These are phyloP conservation scores for Diaporthe citriasiana DNA, from an alignment of 2,329 filamentous ascomycete genomes.

Conservation along the genomic window DNA sequence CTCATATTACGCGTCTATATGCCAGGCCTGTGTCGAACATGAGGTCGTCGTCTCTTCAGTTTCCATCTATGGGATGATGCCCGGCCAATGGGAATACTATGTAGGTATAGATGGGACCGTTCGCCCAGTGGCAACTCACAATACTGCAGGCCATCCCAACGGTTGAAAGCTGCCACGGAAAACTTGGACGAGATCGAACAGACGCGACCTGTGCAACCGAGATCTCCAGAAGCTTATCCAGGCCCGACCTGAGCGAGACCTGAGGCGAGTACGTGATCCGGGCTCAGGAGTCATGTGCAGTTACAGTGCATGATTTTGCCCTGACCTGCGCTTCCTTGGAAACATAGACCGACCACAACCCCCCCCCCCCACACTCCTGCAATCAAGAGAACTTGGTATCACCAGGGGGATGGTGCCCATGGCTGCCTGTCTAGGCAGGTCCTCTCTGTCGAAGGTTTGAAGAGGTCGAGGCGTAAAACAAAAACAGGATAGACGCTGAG, in stretches of 20 bases:
- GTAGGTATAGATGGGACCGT: conserved; percentile 13
- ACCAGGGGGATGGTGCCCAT: not conserved
- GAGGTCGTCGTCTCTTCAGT: conserved; percentile 6
- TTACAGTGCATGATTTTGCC: conserved; percentile 25
- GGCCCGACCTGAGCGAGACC: not conserved
- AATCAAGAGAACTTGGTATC: not conserved
- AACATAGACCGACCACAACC: not conserved
- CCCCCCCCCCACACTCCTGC: not conserved
- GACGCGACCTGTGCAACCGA: conserved; percentile 2
- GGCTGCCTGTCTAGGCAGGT: not conserved
- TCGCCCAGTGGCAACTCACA: conserved; percentile 22
- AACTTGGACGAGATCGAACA: conserved; percentile 24
- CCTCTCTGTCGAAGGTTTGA: not conserved
- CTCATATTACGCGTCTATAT: conserved; percentile 7
- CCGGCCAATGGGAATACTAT: conserved; percentile 2
- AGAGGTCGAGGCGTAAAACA: not conserved
- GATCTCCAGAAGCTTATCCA: conserved; percentile 24
- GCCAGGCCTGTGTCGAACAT: conserved; percentile 14
- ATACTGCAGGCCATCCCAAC: conserved; percentile 7
- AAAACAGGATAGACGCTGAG: conserved; percentile 4
- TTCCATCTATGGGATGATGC: conserved; percentile 13
- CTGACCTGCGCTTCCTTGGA: conserved; percentile 18
- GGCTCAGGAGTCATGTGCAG: conserved; percentile 23
- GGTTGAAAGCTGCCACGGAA: conserved; percentile 3
- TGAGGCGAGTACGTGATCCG: conserved; percentile 13